These are phyloP conservation scores for Entrophospora sp. DNA, from an alignment of 192 early-diverging fungal species.

Conservation along the genomic window DNA sequence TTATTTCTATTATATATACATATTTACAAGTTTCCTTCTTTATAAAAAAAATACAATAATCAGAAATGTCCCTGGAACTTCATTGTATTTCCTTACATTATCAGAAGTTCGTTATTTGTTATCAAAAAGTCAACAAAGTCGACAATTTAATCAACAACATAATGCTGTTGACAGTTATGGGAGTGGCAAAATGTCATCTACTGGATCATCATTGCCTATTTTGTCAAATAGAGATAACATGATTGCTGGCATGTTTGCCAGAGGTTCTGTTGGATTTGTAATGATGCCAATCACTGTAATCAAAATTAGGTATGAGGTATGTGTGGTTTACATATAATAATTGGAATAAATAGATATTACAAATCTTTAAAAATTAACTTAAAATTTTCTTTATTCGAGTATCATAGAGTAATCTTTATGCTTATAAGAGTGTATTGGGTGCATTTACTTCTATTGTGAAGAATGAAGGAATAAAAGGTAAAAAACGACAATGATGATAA, in stretches of 20 bases:
- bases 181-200: slow-evolving; percentile 4
- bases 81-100: slow-evolving; percentile 62
- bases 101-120: slow-evolving; percentile 53
- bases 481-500: neutral
- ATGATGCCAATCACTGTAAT: slow-evolving; percentile 94
- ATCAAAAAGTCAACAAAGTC: slow-evolving; percentile 29
- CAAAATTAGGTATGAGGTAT: slow-evolving; percentile 84
- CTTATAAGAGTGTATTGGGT: slow-evolving; percentile 59
- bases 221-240: slow-evolving; percentile 57
- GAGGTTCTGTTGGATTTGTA: slow-evolving; percentile 70
- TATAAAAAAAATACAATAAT: neutral
- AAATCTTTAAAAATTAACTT: neutral
- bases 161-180: no score
- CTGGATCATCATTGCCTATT: slow-evolving; percentile 27
- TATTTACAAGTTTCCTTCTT: neutral
- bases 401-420: slow-evolving; percentile 71
- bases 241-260: slow-evolving; percentile 57
- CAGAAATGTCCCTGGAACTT: slow-evolving; percentile 63
- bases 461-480: slow-evolving; percentile 57
- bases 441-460: slow-evolving; percentile 62
- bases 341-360: neutral
- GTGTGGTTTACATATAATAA: neutral
- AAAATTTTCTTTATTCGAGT: neutral
- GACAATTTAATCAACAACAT: no score
- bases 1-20: neutral